Evolutionary conservation across 306 rosid genomes (phyloP), one percentile per base, ranked within the genome.

Genomic region (Quillaja saponaria): DNA sequence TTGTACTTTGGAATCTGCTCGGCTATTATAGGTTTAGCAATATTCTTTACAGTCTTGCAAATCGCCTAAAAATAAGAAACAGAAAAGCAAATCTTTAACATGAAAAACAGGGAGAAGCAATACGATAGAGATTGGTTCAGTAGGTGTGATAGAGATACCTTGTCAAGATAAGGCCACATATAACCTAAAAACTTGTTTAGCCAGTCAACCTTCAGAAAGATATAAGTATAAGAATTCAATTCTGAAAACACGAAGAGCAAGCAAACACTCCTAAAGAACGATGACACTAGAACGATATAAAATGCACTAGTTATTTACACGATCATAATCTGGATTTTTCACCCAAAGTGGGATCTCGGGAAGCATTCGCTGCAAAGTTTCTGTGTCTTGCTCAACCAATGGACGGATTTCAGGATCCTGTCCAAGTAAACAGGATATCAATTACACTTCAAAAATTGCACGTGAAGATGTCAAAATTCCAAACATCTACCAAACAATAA

Each of bases 151-250:
- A 7, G 9, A 3, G 47, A 20, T 52, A 91, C 97, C 97, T 88
- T 91, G 70, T 91, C 84, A 12, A 91, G 96, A 67, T 78, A 86
- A n/a, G 97, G 97, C 96, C 97, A 91, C 96, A 91, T 88, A 45
- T 73, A 82, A 45, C 73, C 77, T 38, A 91, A 57, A 63, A 91
- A 78, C 73, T 68, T 88, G 84, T 88, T 91, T 21, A 91, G 74
- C 97, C 97, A 91, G 41, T 91, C 97, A 62, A 91, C 55, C 96
- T 91, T 50, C 16, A 56, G 0, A 38, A 70, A 64, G 67, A 6
- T 11, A 58, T 34, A 58, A 28, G 48, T 45, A 17, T 28, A 16
- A 46, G 13, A 14, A 13, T 19, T 17, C 9, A 39, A 64, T 54
- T 20, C 28, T 42, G 13, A 60, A 72, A 68, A 55, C 64, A 35